Percentiles rank a stretch among this genome's conserved stretches.
Evolutionary conservation across 2,329 filamentous ascomycete genomes (phyloP).

Genomic region (Colletotrichum agaves): DNA sequence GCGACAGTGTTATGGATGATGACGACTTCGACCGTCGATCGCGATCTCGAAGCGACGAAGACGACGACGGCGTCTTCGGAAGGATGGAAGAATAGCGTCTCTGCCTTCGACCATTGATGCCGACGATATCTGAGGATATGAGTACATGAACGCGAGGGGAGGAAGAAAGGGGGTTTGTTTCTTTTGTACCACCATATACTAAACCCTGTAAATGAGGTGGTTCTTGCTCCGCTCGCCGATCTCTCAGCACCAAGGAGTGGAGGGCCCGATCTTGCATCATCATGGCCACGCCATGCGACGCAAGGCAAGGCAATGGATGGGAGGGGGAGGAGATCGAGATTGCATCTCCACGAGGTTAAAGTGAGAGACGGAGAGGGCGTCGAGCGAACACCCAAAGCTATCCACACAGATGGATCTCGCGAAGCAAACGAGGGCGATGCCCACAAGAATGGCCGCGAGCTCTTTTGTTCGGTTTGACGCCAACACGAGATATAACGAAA

Average conservation of each 20-base stretch:
- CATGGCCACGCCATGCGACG: slow-evolving; percentile 21
- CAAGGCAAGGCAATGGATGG: slow-evolving; percentile 27
- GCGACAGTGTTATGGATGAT: slow-evolving; percentile 71
- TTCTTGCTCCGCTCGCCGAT: slow-evolving; percentile 69
- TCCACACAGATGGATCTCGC: slow-evolving; percentile 42
- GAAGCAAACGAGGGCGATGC: slow-evolving; percentile 36
- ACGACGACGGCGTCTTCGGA: slow-evolving; percentile 95
- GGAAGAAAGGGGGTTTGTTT: slow-evolving; percentile 49
- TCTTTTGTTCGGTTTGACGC: slow-evolving; percentile 29
- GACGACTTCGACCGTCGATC: slow-evolving; percentile 72
- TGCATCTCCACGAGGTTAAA: slow-evolving; percentile 76
- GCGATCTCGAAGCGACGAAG: slow-evolving; percentile 80
- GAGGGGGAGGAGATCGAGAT: slow-evolving; percentile 45
- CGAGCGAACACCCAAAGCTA: slow-evolving; percentile 65
- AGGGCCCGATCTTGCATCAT: slow-evolving; percentile 50
- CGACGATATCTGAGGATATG: slow-evolving; percentile 37
- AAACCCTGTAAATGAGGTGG: slow-evolving; percentile 60
- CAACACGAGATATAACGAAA: slow-evolving; percentile 31
- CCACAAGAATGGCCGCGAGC: slow-evolving; percentile 24
- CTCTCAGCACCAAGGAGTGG: slow-evolving; percentile 77
- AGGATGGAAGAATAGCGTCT: slow-evolving; percentile 84
- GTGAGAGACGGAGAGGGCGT: slow-evolving; percentile 72
- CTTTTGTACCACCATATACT: slow-evolving; percentile 61
- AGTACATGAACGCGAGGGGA: slow-evolving; percentile 41
- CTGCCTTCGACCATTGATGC: slow-evolving; percentile 27